phyloP scores from a whole-genome alignment of 164 flowering plant species.

The Magnolia changhungtana region DNA sequence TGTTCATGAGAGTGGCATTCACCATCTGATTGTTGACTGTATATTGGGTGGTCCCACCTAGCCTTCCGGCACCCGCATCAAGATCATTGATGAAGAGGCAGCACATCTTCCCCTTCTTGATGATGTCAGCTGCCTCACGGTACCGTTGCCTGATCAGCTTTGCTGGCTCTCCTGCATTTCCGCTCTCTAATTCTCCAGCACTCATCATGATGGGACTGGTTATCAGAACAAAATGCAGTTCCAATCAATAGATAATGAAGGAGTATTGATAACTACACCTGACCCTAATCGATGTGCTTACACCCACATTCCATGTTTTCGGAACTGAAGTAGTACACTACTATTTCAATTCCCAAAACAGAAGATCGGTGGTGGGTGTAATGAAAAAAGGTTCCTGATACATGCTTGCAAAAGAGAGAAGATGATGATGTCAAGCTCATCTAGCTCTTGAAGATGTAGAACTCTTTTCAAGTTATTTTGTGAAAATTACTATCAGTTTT shows the following conservation, averaged over 20 bases:
- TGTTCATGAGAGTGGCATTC: conserved; percentile 55
- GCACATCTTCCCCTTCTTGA: conserved; percentile 49
- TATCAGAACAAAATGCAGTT: conserved; percentile 1
- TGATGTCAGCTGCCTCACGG: conserved; percentile 49
- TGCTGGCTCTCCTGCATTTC: conserved; percentile 50
- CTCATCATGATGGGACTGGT: conserved; percentile 50
- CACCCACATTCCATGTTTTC: no score
- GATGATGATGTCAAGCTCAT: no score
- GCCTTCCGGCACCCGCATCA: conserved; percentile 51
- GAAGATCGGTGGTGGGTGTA: no score
- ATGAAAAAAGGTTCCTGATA: no score
- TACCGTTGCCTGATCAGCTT: conserved; percentile 46
- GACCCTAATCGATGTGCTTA: no score
- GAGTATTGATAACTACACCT: no score
- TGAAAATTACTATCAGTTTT: no score
- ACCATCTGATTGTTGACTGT: conserved; percentile 63
- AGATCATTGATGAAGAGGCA: conserved; percentile 50
- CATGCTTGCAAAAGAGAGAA: no score
- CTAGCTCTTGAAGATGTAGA: no score
- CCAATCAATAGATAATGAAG: background rate
- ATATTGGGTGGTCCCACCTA: conserved; percentile 50
- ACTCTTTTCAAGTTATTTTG: no score
- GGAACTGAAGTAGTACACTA: conserved; percentile 20
- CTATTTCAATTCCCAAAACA: no score
- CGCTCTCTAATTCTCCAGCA: conserved; percentile 50